Base-by-base conservation (phyloP, 441 rosid species). In the Jatropha multifida region DNA sequence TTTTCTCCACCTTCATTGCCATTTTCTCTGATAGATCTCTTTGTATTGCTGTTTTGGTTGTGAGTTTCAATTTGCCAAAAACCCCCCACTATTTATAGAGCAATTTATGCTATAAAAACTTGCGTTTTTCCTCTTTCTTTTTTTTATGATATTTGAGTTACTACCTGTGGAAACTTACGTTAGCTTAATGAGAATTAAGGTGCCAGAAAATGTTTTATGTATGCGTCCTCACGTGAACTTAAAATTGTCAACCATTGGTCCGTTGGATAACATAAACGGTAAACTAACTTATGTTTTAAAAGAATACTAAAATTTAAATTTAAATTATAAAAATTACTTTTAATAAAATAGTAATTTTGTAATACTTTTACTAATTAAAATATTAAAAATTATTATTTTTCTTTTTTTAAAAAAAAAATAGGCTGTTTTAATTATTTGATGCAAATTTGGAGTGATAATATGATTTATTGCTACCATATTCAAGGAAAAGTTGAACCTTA, bases 1-100 rank as follows among this genome's bases (percentile, higher is more conserved):
- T 66, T 58, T 75, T 73, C 58, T 80, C 65, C 23, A 76, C 71
- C 72, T 73, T 76, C 82, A 75, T 75, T 26, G 73, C 73, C 78
- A 58, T 75, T 68, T 55, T 71, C 12, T 23, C 3, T 6, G 14
- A 32, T 67, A 5, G 14, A 5, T 56, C 7, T 4, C n/a, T 51
- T 5, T 46, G 20, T 2, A 9, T 58, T 58, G 41, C 14, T 58
- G 41, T 56, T 41, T 17, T 32, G 15, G 38, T 59, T 40, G 12
- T 5, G 4, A 54, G 14, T 58, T 20, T 42, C 10, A 40, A n/a
- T 40, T 41, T 42, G 41, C 41, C 62, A 71, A 56, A 27, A 71
- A 58, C 38, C 42, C 41, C 55, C 40, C 1, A 0, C 20, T 59
- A 71, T 58, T 71, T 71, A 58, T 58, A 38, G 63, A 65, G 27